Evolutionary conservation across 2,329 filamentous ascomycete genomes (phyloP), one percentile per base, ranked within the genome.

Genomic region (Rhytidhysteron rufulum): DNA sequence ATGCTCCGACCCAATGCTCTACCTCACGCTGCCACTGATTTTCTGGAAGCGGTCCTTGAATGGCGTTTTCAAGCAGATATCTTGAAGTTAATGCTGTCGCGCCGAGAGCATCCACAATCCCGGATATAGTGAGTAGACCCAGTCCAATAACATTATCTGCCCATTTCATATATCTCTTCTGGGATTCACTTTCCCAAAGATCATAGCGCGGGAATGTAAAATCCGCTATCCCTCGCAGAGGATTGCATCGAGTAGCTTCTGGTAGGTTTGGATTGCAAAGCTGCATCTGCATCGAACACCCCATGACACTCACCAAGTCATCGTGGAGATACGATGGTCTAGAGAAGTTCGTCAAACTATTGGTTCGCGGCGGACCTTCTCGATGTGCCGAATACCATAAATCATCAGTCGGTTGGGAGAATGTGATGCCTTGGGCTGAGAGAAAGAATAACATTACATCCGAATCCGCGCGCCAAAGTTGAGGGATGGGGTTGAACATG

Each of bases 1-100:
- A 38, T 8, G 42, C 36, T 15, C 40, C 37, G 25, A 41, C 31
- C 20, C 41, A 41, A 29, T 48, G 34, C 29, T 48, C 39, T 11
- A 49, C 29, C 18, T 53, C 50, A 8, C 19, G 5, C 32, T 51
- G 40, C 50, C 50, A 53, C 33, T 41, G 34, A 17, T 45, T 38
- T 8, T 31, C 22, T 2, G 43, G 44, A 18, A 51, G 21, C 10
- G 37, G 18, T 4, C 29, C 18, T 17, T 47, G 43, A 2, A 43
- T 6, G 6, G 16, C 22, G 3, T 27, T 34, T 10, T 34, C 18
- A 11, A 50, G 27, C 8, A 25, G 32, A 19, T 34, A 29, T 16
- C 42, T 25, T 10, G 46, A 32, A 9, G 21, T 37, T 16, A 48
- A 22, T 7, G 34, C 9, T 7, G 16, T n/a, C 11, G 29, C 19